Base-by-base conservation (phyloP, 768 basidiomycete species). In the Termitomyces heimii region DNA sequence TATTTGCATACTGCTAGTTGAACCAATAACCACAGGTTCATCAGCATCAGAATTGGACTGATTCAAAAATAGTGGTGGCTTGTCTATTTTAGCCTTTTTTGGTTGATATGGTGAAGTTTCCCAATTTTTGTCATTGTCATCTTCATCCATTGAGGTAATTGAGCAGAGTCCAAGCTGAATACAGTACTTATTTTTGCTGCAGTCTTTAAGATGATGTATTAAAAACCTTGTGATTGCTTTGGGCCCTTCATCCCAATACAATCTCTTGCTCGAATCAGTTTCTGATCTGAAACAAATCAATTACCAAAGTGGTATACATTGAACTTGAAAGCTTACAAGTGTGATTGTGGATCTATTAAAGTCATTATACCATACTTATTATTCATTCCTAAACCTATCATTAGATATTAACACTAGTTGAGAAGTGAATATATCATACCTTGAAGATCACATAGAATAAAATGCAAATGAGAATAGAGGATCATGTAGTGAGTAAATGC, bases 401-500 rank as follows among this genome's bases (percentile, higher is more conserved):
- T 20, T 2, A 29, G 35, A 31, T 18, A 31, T 18, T 22, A n/a
- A n/a, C n/a, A n/a, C n/a, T 7, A 34, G 32, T 26, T 24, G 35
- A 13, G 12, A 32, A 39, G 5, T n/a, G 8, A 5, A 10, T 22
- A 14, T 2, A 29, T 13, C 47, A 9, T 10, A 56, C 54, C 54
- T 56, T 60, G 54, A 44, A 60, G 40, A 32, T 60, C 54, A 40
- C 54, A 60, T 5, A 66, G 42, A 9, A 64, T 32, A 9, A 57
- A 14, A 24, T 60, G 49, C 16, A 45, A 44, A 1, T 37, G 16
- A 9, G 64, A 57, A 24, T 43, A 62, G 3, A 61, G 3, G 0
- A 43, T 28, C 7, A 54, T 34, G 34, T 57, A 65, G 43, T 66
- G 66, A 1, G 66, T 60, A 34, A 67, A 66, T 1, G 65, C 60